Base-by-base conservation (phyloP, 2,329 filamentous ascomycete genomes). In the Tricladium varicosporioides region DNA sequence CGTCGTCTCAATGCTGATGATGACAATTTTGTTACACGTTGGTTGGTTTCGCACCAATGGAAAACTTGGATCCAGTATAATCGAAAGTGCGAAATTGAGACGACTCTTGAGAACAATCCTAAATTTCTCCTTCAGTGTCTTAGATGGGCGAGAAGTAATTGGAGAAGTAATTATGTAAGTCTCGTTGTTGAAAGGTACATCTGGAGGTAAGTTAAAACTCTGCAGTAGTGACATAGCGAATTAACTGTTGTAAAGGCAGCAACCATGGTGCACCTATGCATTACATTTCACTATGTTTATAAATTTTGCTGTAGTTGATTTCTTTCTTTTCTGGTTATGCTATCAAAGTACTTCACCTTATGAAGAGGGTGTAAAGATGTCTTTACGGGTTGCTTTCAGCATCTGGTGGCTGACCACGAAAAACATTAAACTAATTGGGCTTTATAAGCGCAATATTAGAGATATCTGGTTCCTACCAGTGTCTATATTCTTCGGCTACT, bases 21-120 rank as follows among this genome's bases (percentile, higher is more conserved):
- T 73, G 93, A 97, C 79, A 97, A 97, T 75, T 97, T 97, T 76
- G 91, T 97, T 66, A 97, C 93, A 5, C 87, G 93, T 57, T 97
- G 93, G 93, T 82, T 97, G 69, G 92, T 97, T 65, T 89, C 86
- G 63, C 88, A 96, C 76, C 83, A 87, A 65, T 96, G 91, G 90
- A 91, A 95, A 76, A 97, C 92, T 18, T 93, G 90, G 80, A 89
- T 97, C 73, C 93, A 97, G 76, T 96, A 96, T 75, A 88, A 96
- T 72, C 84, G 82, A 48, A 91, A 95, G 70, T 95, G 91, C 67
- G 90, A 95, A 74, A 88, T 97, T 59, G 87, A 94, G 76, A 97
- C 93, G 22, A 97, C 92, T 2, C 80, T 97, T 44, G 93, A 97
- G 73, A 89, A 93, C 71, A 88, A 92, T 70, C 78, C 82, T 56